Evolutionary conservation across 306 rosid genomes (phyloP).

Genomic region (Clitoria ternatea): DNA sequence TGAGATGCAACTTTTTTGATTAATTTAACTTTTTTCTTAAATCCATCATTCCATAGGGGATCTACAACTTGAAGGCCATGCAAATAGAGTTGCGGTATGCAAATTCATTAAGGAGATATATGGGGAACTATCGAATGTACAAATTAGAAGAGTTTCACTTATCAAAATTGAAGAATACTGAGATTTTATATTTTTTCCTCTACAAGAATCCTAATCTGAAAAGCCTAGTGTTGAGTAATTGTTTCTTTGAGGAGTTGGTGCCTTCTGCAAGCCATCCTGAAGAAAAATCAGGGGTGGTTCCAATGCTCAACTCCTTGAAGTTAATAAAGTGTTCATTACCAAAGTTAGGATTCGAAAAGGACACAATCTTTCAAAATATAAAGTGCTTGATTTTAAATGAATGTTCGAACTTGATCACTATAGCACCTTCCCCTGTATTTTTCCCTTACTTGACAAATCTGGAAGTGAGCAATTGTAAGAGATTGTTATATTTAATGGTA

Average conservation of each 20-base stretch:
- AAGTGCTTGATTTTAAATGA: background rate
- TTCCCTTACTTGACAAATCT: slow-evolving; percentile 10
- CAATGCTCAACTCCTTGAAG: background rate
- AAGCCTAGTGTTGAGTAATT: background rate
- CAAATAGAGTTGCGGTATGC: background rate
- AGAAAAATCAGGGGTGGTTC: slow-evolving; percentile 8
- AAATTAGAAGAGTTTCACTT: background rate
- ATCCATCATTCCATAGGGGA: background rate
- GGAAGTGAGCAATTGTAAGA: background rate
- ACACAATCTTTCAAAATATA: background rate
- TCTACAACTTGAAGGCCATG: slow-evolving; percentile 4
- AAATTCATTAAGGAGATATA: background rate
- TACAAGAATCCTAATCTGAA: slow-evolving; percentile 3
- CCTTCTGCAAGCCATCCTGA: background rate
- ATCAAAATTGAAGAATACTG: background rate
- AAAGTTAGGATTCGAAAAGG: background rate
- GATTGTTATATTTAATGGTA: background rate
- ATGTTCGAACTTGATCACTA: background rate
- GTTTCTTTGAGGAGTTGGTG: background rate
- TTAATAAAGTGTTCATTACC: background rate
- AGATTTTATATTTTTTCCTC: slow-evolving; percentile 12
- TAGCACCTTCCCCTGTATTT: background rate
- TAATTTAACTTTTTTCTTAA: background rate
- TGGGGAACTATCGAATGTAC: background rate
- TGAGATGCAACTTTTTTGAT: no score